Percentiles rank a stretch among this genome's conserved stretches.
These are phyloP conservation scores for Dactylonectria macrodidyma DNA, from an alignment of 2,329 filamentous ascomycete genomes.

Conservation along the genomic window DNA sequence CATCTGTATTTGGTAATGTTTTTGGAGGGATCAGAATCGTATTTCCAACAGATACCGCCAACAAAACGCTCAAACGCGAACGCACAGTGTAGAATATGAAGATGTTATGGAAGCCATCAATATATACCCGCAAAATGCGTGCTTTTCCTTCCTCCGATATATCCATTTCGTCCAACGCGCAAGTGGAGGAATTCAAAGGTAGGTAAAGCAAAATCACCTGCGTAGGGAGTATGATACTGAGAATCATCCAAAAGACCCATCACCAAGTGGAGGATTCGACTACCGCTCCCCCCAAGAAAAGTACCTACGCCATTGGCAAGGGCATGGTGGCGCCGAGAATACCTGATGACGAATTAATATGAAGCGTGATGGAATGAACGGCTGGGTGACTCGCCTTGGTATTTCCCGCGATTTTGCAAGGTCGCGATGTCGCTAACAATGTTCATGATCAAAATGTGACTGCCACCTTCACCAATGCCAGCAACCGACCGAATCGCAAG, in stretches of 20 bases:
- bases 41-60: background rate
- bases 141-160: background rate
- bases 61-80: background rate
- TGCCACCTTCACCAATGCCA: slow-evolving; percentile 54
- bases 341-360: background rate
- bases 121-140: background rate
- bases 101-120: background rate
- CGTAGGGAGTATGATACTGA: background rate
- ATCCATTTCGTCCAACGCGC: slow-evolving; percentile 32
- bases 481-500: slow-evolving; percentile 54
- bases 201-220: background rate
- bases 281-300: slow-evolving; percentile 50
- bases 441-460: slow-evolving; percentile 55
- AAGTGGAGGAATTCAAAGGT: slow-evolving; percentile 43
- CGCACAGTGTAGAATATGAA: background rate
- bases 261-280: slow-evolving; percentile 49
- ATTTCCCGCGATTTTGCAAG: slow-evolving; percentile 53
- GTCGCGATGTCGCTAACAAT: slow-evolving; percentile 56
- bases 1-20: background rate
- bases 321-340: slow-evolving; percentile 46
- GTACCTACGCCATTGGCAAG: slow-evolving; percentile 57
- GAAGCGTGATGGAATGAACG: background rate
- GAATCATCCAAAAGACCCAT: slow-evolving; percentile 48
- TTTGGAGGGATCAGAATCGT: background rate
- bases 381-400: slow-evolving; percentile 42